These are phyloP conservation scores for Onygenales sp. DNA, from an alignment of 2,329 filamentous ascomycete genomes.

Conservation along the genomic window DNA sequence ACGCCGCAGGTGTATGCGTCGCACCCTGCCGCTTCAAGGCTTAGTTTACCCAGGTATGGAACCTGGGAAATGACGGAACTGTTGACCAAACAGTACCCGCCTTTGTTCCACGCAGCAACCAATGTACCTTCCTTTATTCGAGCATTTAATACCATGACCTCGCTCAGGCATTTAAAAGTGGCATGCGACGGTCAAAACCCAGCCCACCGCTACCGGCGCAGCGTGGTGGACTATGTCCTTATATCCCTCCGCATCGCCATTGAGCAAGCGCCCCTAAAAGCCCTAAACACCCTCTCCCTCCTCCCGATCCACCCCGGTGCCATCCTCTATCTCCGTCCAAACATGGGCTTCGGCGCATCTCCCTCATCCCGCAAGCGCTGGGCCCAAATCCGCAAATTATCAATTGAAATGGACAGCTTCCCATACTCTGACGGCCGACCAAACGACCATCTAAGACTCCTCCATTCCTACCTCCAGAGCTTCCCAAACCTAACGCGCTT, in stretches of 20 bases:
- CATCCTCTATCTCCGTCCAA: conserved; percentile 67
- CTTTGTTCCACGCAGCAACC: conserved; percentile 79
- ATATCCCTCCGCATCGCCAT: conserved; percentile 78
- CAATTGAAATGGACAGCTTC: conserved; percentile 63
- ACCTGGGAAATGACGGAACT: conserved; percentile 70
- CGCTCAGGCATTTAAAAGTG: conserved; percentile 64
- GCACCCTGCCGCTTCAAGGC: conserved; percentile 49
- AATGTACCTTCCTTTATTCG: conserved; percentile 78
- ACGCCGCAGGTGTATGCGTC: conserved; percentile 58
- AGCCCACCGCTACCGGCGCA: conserved; percentile 61
- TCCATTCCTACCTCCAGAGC: conserved; percentile 68
- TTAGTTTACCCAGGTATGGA: conserved; percentile 62
- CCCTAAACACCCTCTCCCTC: conserved; percentile 61
- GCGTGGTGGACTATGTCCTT: conserved; percentile 77
- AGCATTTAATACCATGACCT: conserved; percentile 58
- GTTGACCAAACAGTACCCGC: conserved; percentile 76
- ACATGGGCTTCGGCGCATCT: conserved; percentile 62
- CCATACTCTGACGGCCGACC: conserved; percentile 48
- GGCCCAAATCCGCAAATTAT: conserved; percentile 66
- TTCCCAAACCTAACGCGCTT: conserved; percentile 61
- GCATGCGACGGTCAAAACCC: conserved; percentile 64
- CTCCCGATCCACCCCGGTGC: conserved; percentile 65
- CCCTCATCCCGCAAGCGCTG: conserved; percentile 64
- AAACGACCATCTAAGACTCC: conserved; percentile 63
- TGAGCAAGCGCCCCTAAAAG: conserved; percentile 59